Evolutionary conservation across 352 stramenopile species (phyloP).

Genomic region (Phytophthora kernoviae): DNA sequence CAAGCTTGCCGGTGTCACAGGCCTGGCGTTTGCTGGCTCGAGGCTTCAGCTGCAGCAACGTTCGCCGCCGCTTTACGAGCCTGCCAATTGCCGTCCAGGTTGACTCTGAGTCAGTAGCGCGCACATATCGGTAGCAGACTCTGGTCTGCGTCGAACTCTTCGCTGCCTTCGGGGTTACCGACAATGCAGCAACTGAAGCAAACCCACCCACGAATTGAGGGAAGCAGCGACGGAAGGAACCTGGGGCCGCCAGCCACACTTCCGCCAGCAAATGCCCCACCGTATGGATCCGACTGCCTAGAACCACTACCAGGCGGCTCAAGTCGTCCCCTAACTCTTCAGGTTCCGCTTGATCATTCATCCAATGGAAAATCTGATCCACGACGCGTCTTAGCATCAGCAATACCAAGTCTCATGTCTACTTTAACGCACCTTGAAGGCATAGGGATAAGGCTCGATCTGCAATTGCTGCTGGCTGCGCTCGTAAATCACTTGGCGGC

Average conservation of each 20-base stretch:
- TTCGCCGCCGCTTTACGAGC: constrained; percentile 18
- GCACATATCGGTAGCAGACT: constrained; percentile 11
- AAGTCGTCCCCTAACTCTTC: constrained; percentile 15
- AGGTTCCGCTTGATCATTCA: constrained; percentile 1
- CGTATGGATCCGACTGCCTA: constrained; percentile 19
- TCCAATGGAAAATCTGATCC: constrained; percentile 23
- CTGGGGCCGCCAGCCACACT: constrained; percentile 17
- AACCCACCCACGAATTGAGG: constrained; percentile 21
- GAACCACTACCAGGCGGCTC: constrained; percentile 10
- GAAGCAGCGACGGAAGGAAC: constrained; percentile 15
- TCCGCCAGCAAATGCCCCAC: constrained; percentile 23
- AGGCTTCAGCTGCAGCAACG: constrained; percentile 3
- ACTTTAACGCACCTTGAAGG: constrained; percentile 17
- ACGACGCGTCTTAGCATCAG: neutral
- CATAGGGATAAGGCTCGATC: constrained; percentile 19
- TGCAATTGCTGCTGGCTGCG: constrained; percentile 3
- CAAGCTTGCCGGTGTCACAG: neutral
- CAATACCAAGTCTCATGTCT: neutral
- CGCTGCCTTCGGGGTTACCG: neutral
- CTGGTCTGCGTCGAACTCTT: constrained; percentile 1
- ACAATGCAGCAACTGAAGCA: neutral
- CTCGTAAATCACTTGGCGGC: constrained; percentile 27
- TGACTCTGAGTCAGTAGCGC: constrained; percentile 1
- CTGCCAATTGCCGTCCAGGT: constrained; percentile 21
- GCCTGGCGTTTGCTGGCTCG: constrained; percentile 20